Evolutionary conservation across 1,284 basidiomycete species (phyloP).

Genomic region (Marasmius fiardii): DNA sequence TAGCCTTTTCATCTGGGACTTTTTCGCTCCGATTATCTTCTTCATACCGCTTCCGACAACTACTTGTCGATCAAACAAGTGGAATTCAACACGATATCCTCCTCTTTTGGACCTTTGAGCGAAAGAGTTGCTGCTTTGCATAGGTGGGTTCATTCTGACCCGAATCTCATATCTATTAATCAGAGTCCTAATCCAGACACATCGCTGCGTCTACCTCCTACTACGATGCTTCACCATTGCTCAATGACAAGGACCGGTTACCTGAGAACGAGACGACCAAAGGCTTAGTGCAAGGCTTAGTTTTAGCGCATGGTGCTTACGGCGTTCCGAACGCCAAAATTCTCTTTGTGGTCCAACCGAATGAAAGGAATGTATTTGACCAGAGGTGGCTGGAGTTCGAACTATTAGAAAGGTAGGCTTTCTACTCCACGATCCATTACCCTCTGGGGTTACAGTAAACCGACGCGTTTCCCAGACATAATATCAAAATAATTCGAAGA

Average conservation of each 20-base stretch:
- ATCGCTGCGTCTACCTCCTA: constrained; percentile 65
- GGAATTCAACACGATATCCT: constrained; percentile 97
- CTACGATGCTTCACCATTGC: constrained; percentile 51
- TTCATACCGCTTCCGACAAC: constrained; percentile 58
- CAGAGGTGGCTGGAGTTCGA: constrained; percentile 89
- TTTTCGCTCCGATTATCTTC: constrained; percentile 94
- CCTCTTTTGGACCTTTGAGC: constrained; percentile 86
- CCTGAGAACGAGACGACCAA: constrained; percentile 75
- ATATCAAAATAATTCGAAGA: constrained; percentile 70
- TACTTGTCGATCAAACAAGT: constrained; percentile 82
- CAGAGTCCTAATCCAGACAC: constrained; percentile 47
- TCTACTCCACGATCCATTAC: constrained; percentile 1
- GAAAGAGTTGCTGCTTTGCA: constrained; percentile 77
- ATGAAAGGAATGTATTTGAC: constrained; percentile 96
- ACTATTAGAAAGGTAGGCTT: constrained; percentile 66
- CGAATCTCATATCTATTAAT: background rate
- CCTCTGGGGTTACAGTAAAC: background rate
- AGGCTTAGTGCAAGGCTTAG: constrained; percentile 75
- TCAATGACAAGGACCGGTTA: constrained; percentile 54
- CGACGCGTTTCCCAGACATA: constrained; percentile 47
- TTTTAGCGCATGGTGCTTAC: constrained; percentile 79
- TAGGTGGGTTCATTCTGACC: constrained; percentile 43
- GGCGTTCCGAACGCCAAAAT: constrained; percentile 56
- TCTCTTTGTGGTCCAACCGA: constrained; percentile 86
- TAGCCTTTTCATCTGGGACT: constrained; percentile 86